Evolutionary conservation across 345 rosid species (phyloP), one percentile per base, ranked within the genome.

Genomic region (Clausena lansium): DNA sequence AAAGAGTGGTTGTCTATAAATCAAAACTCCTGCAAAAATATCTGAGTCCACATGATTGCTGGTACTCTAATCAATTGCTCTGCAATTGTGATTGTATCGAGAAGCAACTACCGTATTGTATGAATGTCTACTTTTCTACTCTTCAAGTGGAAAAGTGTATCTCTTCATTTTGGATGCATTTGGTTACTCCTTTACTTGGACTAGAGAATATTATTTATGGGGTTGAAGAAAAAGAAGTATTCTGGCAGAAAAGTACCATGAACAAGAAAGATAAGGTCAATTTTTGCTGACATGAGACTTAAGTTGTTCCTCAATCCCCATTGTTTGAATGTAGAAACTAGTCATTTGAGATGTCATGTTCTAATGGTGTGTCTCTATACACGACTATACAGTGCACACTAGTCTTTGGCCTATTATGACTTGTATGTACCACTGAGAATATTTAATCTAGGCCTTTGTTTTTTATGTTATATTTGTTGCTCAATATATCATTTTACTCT

Each of bases 211-310:
- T 19, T 24, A 7, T 50, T 52, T 30, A 55, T 6, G 47, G 35
- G 45, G 35, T 69, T 50, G 9, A 0, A 19, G 17, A 27, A 70
- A 50, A 47, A 6, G 4, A n/a, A 24, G 39, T 27, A 39, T 60
- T 73, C 58, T 25, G 27, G 54, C 6, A 27, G 36, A 60, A 27
- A 25, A 39, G 17, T 14, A 60, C 5, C 7, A 13, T 36, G 52
- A 60, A 30, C 58, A 61, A 73, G 68, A 61, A 72, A 60, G 41
- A 74, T 74, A 41, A 41, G 28, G 14, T 55, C 58, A 61, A 60
- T 27, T 4, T 61, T 47, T 39, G 35, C 68, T 15, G 9, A 71
- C 35, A 38, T 59, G 25, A n/a, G 67, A 36, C 25, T 30, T 35
- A 35, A 3, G 32, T 33, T 57, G 20, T 35, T 67, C 25, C 25